Evolutionary conservation across 2,329 filamentous ascomycete species (phyloP).

Genomic region (Cladosporium cucumerinum): DNA sequence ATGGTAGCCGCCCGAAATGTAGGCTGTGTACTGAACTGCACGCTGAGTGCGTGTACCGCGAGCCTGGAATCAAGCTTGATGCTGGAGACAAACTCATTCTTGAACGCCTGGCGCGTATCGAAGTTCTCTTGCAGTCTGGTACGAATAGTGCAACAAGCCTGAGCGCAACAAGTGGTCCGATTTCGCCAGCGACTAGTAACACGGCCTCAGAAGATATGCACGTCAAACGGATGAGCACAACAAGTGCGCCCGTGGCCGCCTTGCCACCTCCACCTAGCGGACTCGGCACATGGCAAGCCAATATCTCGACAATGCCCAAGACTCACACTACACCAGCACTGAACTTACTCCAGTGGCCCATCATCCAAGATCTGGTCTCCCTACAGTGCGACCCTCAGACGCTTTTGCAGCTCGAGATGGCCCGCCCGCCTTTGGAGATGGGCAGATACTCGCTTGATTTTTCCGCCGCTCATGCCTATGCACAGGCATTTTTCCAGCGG

Average conservation of each 20-base stretch:
- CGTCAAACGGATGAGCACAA: constrained; percentile 35
- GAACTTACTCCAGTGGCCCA: constrained; percentile 74
- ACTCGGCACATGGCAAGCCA: constrained; percentile 70
- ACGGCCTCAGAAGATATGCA: constrained; percentile 41
- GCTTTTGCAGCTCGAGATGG: constrained; percentile 78
- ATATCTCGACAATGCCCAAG: constrained; percentile 84
- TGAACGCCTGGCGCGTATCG: constrained; percentile 73
- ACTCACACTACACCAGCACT: constrained; percentile 76
- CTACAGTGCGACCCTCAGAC: constrained; percentile 76
- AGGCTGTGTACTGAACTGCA: constrained; percentile 78
- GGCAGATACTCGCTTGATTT: constrained; percentile 45
- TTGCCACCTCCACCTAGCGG: constrained; percentile 49
- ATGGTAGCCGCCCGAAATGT: constrained; percentile 66
- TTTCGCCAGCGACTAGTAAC: constrained; percentile 49
- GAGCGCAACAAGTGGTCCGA: constrained; percentile 23
- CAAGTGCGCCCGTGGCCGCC: constrained; percentile 35
- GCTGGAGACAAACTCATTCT: constrained; percentile 83
- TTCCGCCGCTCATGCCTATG: constrained; percentile 61
- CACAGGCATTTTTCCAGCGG: constrained; percentile 74
- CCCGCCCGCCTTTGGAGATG: constrained; percentile 66
- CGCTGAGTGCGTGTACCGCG: constrained; percentile 78
- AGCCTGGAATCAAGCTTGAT: constrained; percentile 82
- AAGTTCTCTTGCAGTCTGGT: constrained; percentile 71
- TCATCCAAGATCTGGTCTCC: constrained; percentile 74
- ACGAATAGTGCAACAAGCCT: constrained; percentile 36